Percentiles rank a stretch among this genome's conserved stretches.
phyloP scores from a whole-genome alignment of 805 yeast species.

The Priceomyces melissophilus region DNA sequence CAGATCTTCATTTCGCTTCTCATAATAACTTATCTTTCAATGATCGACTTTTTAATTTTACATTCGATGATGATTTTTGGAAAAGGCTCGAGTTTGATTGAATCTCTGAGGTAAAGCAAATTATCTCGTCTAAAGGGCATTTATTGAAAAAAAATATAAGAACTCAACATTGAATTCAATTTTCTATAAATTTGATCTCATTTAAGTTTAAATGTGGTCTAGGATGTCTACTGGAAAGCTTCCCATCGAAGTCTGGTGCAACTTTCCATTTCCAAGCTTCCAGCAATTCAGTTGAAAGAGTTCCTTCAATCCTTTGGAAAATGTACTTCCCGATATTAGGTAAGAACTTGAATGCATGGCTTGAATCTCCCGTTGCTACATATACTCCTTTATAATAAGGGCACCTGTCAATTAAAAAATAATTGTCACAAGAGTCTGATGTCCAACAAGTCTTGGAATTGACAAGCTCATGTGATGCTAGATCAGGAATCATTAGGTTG shows the following conservation, averaged over 20 bases:
- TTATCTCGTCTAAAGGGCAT: too few relatives aligned
- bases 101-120: too few relatives aligned
- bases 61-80: constrained; percentile 12
- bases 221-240: constrained; percentile 1
- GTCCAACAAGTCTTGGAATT: constrained; percentile 25
- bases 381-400: constrained; percentile 30
- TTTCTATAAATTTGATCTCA: neutral
- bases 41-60: constrained; percentile 6
- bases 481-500: constrained; percentile 34
- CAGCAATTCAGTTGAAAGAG: neutral
- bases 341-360: constrained; percentile 36
- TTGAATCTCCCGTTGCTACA: constrained; percentile 34
- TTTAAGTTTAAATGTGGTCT: constrained; percentile 1
- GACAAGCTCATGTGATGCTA: constrained; percentile 23
- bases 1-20: neutral
- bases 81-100: too few relatives aligned
- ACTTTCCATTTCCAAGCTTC: constrained; percentile 1
- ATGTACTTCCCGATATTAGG: constrained; percentile 30
- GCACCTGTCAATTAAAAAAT: constrained; percentile 29
- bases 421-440: constrained; percentile 30
- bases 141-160: constrained; percentile 7
- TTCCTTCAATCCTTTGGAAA: neutral
- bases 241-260: neutral
- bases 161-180: constrained; percentile 1
- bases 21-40: constrained; percentile 4